These are phyloP conservation scores for Trichoderma lentiforme DNA, from an alignment of 2,329 filamentous ascomycete species.

Conservation along the genomic window DNA sequence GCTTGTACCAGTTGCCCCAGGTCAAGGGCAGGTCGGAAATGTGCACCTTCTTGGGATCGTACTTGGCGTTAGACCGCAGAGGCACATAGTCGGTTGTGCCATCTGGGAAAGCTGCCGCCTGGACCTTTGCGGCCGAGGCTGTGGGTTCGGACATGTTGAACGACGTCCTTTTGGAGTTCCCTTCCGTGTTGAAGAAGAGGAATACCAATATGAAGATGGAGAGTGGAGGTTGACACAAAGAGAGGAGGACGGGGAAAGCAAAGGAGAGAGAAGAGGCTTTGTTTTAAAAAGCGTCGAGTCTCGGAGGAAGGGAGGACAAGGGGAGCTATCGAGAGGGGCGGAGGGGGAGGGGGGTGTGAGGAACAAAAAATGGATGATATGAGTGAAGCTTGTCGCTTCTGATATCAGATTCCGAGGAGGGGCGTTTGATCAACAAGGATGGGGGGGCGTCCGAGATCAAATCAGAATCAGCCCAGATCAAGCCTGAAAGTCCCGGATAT, in stretches of 20 bases:
- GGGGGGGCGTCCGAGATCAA: neutral
- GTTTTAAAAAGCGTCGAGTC: neutral
- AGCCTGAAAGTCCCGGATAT: neutral
- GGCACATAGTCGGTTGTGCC: constrained; percentile 56
- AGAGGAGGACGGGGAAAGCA: neutral
- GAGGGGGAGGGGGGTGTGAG: neutral
- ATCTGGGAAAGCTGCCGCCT: constrained; percentile 46
- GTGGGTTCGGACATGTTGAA: constrained; percentile 36
- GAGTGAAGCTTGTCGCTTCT: constrained; percentile 9
- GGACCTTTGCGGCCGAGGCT: constrained; percentile 35
- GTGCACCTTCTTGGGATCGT: constrained; percentile 69
- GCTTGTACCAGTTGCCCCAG: constrained; percentile 80
- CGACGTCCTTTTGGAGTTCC: neutral
- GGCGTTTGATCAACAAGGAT: neutral
- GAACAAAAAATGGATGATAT: constrained; percentile 8
- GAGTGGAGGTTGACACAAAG: neutral
- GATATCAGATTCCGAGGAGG: neutral
- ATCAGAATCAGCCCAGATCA: constrained; percentile 9
- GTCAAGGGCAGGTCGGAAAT: constrained; percentile 82
- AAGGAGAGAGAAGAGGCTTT: neutral
- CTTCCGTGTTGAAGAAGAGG: neutral
- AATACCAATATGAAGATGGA: neutral
- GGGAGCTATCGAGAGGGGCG: neutral
- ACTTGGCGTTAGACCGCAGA: constrained; percentile 40
- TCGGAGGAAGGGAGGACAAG: neutral